A percentile compares a stretch with the other conserved stretches of the same genome.
Evolutionary conservation across 805 yeast species (phyloP).

Genomic region (Candida ortonii): DNA sequence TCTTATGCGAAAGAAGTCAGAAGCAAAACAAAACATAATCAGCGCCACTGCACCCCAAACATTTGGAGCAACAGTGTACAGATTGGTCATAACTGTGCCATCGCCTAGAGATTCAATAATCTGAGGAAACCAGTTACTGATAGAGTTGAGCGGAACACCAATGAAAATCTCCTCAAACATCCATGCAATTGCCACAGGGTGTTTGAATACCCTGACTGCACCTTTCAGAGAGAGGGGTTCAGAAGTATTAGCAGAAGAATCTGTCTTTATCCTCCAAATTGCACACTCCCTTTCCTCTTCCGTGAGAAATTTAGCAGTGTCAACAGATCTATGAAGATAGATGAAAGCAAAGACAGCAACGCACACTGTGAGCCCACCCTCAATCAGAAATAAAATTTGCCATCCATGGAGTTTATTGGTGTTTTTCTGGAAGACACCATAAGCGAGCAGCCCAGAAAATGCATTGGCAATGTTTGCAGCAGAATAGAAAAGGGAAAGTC

Average conservation of each 20-base stretch:
- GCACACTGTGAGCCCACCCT: conserved; percentile 40
- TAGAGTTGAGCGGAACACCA: conserved; percentile 49
- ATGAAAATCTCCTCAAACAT: conserved; percentile 41
- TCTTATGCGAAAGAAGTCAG: conserved; percentile 40
- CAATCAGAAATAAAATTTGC: conserved; percentile 46
- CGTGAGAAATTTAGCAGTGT: conserved; percentile 35
- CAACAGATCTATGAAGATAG: conserved; percentile 38
- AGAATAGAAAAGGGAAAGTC: conserved; percentile 37
- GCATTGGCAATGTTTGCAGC: conserved; percentile 35
- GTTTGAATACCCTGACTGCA: conserved; percentile 42
- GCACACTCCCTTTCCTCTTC: conserved; percentile 42
- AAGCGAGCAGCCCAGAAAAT: conserved; percentile 37
- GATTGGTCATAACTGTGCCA: conserved; percentile 39
- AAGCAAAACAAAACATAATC: conserved; percentile 37
- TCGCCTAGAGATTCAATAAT: conserved; percentile 38
- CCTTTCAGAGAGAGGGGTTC: conserved; percentile 37
- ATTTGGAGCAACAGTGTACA: conserved; percentile 48
- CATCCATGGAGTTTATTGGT: conserved; percentile 40
- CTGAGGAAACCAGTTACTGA: conserved; percentile 50
- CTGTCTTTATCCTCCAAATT: conserved; percentile 39
- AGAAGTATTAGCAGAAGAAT: conserved; percentile 41
- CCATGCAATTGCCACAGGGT: conserved; percentile 46
- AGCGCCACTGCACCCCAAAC: conserved; percentile 44
- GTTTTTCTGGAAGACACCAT: conserved; percentile 39
- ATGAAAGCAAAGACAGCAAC: conserved; percentile 33